phyloP scores from a whole-genome alignment of 2,329 filamentous ascomycete species.

The Neopestalotiopsis sp. region DNA sequence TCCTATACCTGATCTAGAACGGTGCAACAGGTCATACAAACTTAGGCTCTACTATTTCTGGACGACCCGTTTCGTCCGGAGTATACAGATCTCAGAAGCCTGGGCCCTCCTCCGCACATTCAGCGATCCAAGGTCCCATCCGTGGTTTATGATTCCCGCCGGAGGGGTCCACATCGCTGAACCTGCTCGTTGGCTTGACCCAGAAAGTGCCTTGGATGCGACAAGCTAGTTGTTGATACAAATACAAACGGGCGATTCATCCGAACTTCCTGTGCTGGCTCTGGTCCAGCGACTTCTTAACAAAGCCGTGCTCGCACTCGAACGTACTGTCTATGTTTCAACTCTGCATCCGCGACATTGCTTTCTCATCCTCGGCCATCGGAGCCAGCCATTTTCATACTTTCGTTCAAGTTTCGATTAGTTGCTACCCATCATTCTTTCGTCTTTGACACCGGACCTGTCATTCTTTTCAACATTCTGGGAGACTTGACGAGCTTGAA shows the following conservation, averaged over 20 bases:
- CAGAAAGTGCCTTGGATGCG: conserved; percentile 3
- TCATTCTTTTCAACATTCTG: background rate
- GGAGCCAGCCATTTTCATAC: background rate
- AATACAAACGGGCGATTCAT: conserved; percentile 5
- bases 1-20: conserved; percentile 11
- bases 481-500: too few relatives aligned
- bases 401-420: background rate
- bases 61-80: conserved; percentile 14
- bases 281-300: background rate
- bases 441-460: background rate
- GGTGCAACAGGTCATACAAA: conserved; percentile 10
- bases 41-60: conserved; percentile 8
- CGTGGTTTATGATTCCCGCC: background rate
- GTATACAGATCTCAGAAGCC: conserved; percentile 3
- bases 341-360: background rate
- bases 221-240: conserved; percentile 10
- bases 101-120: conserved; percentile 5
- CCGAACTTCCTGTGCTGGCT: background rate
- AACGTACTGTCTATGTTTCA: background rate
- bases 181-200: background rate
- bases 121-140: conserved; percentile 8
- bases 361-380: background rate
- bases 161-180: background rate
- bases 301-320: background rate
- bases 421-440: background rate